A percentile compares a stretch with the other conserved stretches of the same genome.
These are phyloP conservation scores for Graphium sp. DNA, from an alignment of 2,329 filamentous ascomycete genomes.

Conservation along the genomic window DNA sequence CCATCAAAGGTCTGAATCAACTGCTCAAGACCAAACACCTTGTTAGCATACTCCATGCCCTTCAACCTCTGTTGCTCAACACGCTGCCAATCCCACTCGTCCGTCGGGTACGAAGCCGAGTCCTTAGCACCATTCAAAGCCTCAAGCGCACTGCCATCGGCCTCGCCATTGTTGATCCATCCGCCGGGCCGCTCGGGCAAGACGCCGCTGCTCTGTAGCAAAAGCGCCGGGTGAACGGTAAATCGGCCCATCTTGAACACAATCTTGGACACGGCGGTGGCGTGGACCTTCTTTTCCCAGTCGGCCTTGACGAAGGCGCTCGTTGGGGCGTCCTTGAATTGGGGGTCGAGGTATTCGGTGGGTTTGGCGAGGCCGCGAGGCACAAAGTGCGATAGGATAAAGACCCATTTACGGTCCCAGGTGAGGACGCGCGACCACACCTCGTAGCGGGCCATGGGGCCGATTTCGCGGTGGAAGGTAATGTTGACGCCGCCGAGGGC, in stretches of 20 bases:
- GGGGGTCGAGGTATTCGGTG: conserved; percentile 30
- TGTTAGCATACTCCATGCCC: conserved; percentile 35
- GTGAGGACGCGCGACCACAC: conserved; percentile 53
- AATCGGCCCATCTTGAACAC: conserved; percentile 68
- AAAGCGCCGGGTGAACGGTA: conserved; percentile 67
- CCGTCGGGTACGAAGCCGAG: conserved; percentile 10
- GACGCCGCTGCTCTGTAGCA: conserved; percentile 55
- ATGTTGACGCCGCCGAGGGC: conserved; percentile 59
- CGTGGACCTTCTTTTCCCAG: conserved; percentile 49
- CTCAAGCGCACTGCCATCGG: conserved; percentile 18
- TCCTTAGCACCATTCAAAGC: conserved; percentile 7
- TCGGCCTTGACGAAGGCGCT: conserved; percentile 16
- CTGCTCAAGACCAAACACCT: conserved; percentile 40
- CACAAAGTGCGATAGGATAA: conserved; percentile 59
- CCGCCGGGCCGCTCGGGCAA: conserved; percentile 58
- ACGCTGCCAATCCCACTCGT: conserved; percentile 39
- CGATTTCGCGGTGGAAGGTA: conserved; percentile 58
- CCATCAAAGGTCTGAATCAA: conserved; percentile 34
- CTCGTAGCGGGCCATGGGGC: conserved; percentile 52
- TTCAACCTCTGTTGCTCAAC: conserved; percentile 36
- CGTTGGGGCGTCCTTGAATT: conserved; percentile 18
- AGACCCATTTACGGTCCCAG: conserved; percentile 75
- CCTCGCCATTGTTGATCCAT: conserved; percentile 27
- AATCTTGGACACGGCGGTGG: conserved; percentile 62
- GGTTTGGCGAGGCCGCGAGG: conserved; percentile 41